Percentiles rank a stretch among this genome's conserved stretches.
Conservation (phyloP, 1,284 basidiomycete genomes). For the Irpex sp. region DNA sequence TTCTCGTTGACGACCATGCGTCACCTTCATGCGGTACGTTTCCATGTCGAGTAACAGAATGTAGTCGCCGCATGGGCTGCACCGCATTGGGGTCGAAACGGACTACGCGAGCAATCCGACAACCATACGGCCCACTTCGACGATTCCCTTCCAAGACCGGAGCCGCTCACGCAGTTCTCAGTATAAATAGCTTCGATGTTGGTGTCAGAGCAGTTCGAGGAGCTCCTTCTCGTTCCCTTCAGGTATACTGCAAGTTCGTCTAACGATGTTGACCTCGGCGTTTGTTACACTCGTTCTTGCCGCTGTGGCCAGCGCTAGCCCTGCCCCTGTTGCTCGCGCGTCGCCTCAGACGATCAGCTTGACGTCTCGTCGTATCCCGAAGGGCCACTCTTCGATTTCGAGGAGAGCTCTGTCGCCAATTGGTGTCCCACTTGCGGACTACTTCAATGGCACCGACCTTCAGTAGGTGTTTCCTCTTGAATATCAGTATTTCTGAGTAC, state of each 20-base stretch:
- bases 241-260: background rate
- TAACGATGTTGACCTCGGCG: background rate
- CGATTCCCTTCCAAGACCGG: background rate
- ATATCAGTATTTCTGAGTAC: background rate
- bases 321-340: constrained; percentile 3
- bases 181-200: background rate
- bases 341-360: constrained; percentile 29
- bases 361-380: constrained; percentile 32
- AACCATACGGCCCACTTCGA: background rate
- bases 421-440: constrained; percentile 44
- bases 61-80: background rate
- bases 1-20: background rate
- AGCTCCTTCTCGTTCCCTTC: background rate
- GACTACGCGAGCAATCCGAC: background rate
- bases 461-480: constrained; percentile 34
- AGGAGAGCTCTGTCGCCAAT: constrained; percentile 35
- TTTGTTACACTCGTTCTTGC: background rate
- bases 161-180: background rate
- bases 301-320: background rate
- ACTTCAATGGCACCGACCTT: constrained; percentile 51
- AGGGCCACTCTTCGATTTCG: constrained; percentile 8
- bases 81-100: background rate
- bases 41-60: background rate
- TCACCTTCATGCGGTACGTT: background rate
- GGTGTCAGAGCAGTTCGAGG: background rate